Evolutionary conservation across 371 early-diverging fungal genomes (phyloP).

Genomic region (Paramicrosporidium saccamoebae): DNA sequence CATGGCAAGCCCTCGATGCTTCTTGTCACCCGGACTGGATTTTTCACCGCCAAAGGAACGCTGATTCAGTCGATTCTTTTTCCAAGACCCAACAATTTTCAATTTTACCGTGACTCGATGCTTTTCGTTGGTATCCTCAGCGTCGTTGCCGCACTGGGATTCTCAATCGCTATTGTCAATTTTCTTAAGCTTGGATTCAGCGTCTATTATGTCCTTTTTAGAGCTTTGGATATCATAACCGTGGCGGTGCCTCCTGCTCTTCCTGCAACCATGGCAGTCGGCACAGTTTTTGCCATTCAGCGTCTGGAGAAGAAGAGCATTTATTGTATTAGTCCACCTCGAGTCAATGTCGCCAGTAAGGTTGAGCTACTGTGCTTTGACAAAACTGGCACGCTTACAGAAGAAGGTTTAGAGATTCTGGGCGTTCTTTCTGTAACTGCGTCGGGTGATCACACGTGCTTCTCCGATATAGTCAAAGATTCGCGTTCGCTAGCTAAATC

Average conservation of each 20-base stretch:
- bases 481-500: conserved; percentile 3
- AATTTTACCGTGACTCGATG: conserved; percentile 82
- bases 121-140: conserved; percentile 67
- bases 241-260: conserved; percentile 84
- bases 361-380: conserved; percentile 92
- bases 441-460: too few relatives aligned
- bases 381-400: conserved; percentile 97
- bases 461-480: conserved; percentile 5
- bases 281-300: conserved; percentile 65
- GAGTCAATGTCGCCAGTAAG: conserved; percentile 85
- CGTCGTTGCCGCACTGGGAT: conserved; percentile 38
- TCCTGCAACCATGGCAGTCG: conserved; percentile 86
- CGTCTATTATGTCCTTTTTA: conserved; percentile 23
- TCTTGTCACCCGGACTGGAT: conserved; percentile 71
- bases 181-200: conserved; percentile 41
- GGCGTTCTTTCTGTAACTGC: conserved; percentile 53
- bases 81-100: conserved; percentile 68
- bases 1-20: too few relatives aligned
- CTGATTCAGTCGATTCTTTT: conserved; percentile 78
- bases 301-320: conserved; percentile 51
- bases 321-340: conserved; percentile 68
- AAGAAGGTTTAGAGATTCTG: conserved; percentile 85
- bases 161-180: conserved; percentile 40
- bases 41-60: conserved; percentile 83
- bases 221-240: conserved; percentile 72